Evolutionary conservation across 306 rosid species (phyloP).

Genomic region (Acacia crassicarpa): DNA sequence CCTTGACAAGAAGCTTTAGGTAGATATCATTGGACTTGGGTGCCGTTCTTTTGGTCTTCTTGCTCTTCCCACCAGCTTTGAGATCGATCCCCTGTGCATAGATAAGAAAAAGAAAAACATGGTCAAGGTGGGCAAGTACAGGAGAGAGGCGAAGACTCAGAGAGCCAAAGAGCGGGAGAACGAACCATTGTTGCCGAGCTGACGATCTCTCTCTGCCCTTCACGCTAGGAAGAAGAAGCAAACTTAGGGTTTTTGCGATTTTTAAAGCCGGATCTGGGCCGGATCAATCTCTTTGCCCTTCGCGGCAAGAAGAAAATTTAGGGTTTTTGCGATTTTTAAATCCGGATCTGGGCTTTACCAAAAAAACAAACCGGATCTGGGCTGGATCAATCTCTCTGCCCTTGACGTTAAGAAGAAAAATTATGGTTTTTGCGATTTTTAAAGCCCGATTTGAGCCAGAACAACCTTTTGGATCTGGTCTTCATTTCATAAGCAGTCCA

Average conservation of each 20-base stretch:
- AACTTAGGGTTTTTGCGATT: conserved; percentile 33
- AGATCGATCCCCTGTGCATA: conserved; percentile 46
- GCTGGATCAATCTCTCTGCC: neutral
- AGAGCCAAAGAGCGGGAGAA: too few relatives aligned
- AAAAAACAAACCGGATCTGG: too few relatives aligned
- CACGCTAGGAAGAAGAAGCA: neutral
- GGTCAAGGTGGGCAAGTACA: neutral
- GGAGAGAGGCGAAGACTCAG: neutral
- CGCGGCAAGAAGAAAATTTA: neutral
- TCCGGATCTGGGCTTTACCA: too few relatives aligned
- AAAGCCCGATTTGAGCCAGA: conserved; percentile 3
- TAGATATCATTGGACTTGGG: conserved; percentile 86
- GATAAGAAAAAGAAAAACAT: neutral
- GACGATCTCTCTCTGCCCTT: neutral
- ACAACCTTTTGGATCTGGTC: neutral
- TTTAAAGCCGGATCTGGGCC: conserved; percentile 16
- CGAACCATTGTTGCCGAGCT: conserved; percentile 23
- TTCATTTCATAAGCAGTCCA: neutral
- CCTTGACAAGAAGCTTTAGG: conserved; percentile 54
- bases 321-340: conserved; percentile 28
- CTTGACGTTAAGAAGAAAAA: neutral
- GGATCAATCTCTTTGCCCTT: too few relatives aligned
- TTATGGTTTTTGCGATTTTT: conserved; percentile 34
- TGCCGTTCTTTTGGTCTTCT: conserved; percentile 73
- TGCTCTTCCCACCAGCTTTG: conserved; percentile 86